These are phyloP conservation scores for Fusarium euwallaceae DNA, from an alignment of 2,329 filamentous ascomycete species.

Conservation along the genomic window DNA sequence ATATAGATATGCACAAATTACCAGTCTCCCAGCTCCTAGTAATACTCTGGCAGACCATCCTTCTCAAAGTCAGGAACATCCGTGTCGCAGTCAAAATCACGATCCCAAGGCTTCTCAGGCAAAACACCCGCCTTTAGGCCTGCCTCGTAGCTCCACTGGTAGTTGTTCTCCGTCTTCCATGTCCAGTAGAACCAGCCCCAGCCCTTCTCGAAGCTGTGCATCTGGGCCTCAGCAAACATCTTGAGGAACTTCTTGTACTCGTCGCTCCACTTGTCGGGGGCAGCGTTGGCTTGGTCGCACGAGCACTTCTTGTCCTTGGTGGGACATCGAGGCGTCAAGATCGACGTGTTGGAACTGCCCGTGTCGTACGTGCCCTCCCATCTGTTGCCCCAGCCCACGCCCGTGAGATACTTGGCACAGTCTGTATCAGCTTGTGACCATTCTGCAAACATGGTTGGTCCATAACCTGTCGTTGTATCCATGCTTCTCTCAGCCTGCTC, in stretches of 20 bases:
- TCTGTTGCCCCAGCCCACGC: constrained; percentile 87
- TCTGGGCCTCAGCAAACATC: constrained; percentile 95
- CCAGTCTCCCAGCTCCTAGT: constrained; percentile 43
- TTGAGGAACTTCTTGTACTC: constrained; percentile 87
- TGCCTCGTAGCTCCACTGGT: constrained; percentile 93
- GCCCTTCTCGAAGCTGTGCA: constrained; percentile 91
- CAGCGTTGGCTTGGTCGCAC: constrained; percentile 82
- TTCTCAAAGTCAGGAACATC: constrained; percentile 66
- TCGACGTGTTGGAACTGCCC: constrained; percentile 70
- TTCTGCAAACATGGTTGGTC: constrained; percentile 94
- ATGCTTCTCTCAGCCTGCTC: constrained; percentile 80
- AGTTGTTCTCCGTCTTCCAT: constrained; percentile 88
- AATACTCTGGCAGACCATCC: constrained; percentile 64
- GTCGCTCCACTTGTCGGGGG: constrained; percentile 74
- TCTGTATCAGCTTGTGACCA: constrained; percentile 99
- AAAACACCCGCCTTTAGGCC: constrained; percentile 84
- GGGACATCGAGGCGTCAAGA: constrained; percentile 82
- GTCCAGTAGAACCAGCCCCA: constrained; percentile 99
- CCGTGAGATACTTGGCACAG: constrained; percentile 88
- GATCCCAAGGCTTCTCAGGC: constrained; percentile 79
- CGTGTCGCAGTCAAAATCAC: constrained; percentile 76
- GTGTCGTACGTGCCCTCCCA: constrained; percentile 91
- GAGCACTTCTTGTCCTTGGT: constrained; percentile 74
- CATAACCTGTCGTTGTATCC: constrained; percentile 83
- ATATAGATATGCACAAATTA: neutral